phyloP scores from a whole-genome alignment of 2,329 filamentous ascomycete genomes.

The Exophiala spinifera region DNA sequence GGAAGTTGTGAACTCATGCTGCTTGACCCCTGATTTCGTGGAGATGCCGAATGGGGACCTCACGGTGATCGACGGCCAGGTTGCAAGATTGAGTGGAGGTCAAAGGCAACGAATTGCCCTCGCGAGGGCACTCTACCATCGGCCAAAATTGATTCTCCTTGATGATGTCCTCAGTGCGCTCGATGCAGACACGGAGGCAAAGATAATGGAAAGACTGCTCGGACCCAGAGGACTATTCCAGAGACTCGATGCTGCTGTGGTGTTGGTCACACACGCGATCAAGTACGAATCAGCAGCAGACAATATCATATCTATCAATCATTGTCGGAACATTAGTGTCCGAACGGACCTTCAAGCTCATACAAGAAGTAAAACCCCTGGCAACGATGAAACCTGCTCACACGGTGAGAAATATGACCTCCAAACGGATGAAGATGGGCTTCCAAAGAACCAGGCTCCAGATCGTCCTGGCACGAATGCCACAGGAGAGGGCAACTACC shows the following conservation, averaged over 20 bases:
- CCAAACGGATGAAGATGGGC: too few species aligned
- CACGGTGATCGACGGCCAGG: slow-evolving; percentile 23
- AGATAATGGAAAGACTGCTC: slow-evolving; percentile 47
- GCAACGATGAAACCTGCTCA: too few species aligned
- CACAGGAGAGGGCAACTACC: too few species aligned
- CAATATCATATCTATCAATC: slow-evolving; percentile 39
- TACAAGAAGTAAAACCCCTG: too few species aligned
- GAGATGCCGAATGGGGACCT: slow-evolving; percentile 24
- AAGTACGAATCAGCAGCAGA: slow-evolving; percentile 42
- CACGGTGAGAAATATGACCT: too few species aligned
- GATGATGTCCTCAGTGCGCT: slow-evolving; percentile 52
- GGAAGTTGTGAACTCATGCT: slow-evolving; percentile 26
- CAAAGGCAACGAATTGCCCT: slow-evolving; percentile 27
- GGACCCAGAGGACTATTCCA: slow-evolving; percentile 46
- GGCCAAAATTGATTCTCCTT: slow-evolving; percentile 47
- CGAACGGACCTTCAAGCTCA: not conserved
- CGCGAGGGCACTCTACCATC: slow-evolving; percentile 51
- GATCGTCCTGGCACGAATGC: too few species aligned
- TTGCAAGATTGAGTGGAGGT: slow-evolving; percentile 1
- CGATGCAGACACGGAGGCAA: slow-evolving; percentile 47
- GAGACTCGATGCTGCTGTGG: slow-evolving; percentile 37
- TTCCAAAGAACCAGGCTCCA: too few species aligned
- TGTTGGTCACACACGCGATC: slow-evolving; percentile 33
- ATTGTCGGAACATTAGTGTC: not conserved
- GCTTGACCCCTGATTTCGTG: slow-evolving; percentile 24